phyloP scores from a whole-genome alignment of 176 grass and related monocot genomes.

The Tillandsia fasciculata region DNA sequence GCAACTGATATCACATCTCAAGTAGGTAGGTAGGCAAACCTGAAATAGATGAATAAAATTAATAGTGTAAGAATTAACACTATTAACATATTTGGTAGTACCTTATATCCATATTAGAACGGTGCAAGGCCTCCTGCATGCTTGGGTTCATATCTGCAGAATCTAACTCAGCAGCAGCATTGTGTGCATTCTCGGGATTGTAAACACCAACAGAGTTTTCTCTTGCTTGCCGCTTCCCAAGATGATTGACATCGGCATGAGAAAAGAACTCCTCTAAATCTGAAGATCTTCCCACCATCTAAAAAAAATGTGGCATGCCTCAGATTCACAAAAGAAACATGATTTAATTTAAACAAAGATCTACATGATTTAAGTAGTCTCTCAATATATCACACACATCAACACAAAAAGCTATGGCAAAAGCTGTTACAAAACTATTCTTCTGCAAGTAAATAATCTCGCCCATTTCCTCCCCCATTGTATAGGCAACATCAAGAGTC shows the following conservation, averaged over 20 bases:
- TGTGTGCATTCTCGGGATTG: slow-evolving; percentile 29
- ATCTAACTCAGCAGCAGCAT: slow-evolving; percentile 32
- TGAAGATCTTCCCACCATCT: slow-evolving; percentile 41
- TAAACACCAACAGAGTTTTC: slow-evolving; percentile 32
- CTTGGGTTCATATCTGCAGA: slow-evolving; percentile 86
- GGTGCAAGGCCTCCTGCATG: slow-evolving; percentile 87
- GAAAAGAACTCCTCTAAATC: slow-evolving; percentile 52
- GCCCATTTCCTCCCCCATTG: too few relatives aligned
- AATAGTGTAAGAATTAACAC: not conserved
- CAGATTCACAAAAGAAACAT: not conserved
- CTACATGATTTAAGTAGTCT: not conserved
- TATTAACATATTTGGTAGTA: slow-evolving; percentile 14
- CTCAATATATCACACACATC: not conserved
- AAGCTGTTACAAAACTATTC: too few relatives aligned
- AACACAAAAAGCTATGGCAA: not conserved
- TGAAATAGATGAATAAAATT: slow-evolving; percentile 3
- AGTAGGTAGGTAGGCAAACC: slow-evolving; percentile 9
- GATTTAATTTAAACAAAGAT: not conserved
- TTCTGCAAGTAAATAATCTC: too few relatives aligned
- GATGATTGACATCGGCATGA: slow-evolving; percentile 41
- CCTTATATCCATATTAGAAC: slow-evolving; percentile 90
- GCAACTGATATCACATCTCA: not conserved
- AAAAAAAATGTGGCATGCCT: slow-evolving; percentile 20
- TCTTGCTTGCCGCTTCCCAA: slow-evolving; percentile 25
- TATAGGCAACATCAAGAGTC: too few relatives aligned